Evolutionary conservation across 140 eudicot genomes (phyloP).

Genomic region (Erigeron philadelphicus): DNA sequence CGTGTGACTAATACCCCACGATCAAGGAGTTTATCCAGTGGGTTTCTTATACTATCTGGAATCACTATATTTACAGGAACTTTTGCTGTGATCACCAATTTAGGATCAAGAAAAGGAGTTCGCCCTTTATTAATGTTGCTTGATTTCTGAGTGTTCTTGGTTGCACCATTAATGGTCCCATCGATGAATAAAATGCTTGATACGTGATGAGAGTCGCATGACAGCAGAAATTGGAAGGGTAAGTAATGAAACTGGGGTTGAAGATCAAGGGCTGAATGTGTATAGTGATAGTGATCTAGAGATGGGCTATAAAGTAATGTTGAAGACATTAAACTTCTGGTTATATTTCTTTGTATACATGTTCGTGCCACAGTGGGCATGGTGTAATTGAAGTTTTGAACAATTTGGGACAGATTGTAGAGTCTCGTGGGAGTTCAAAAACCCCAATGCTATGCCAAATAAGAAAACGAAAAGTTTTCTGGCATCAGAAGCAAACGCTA

Average conservation of each 20-base stretch:
- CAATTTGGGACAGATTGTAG: constrained; percentile 83
- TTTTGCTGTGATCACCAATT: constrained; percentile 52
- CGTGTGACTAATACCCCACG: constrained; percentile 31
- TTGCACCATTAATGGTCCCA: constrained; percentile 60
- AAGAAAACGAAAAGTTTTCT: too few species aligned
- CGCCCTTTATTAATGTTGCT: constrained; percentile 26
- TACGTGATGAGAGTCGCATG: constrained; percentile 34
- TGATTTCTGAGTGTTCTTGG: constrained; percentile 45
- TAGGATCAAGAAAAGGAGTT: constrained; percentile 22
- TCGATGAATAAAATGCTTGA: constrained; percentile 45
- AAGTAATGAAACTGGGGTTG: constrained; percentile 17
- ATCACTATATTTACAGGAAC: constrained; percentile 61
- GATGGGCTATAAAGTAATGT: constrained; percentile 50
- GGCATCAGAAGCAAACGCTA: too few species aligned
- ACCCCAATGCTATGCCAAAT: too few species aligned
- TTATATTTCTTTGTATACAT: constrained; percentile 69
- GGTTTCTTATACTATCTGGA: constrained; percentile 45
- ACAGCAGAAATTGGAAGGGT: constrained; percentile 29
- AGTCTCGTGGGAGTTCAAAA: constrained; percentile 69
- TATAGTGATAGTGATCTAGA: constrained; percentile 38
- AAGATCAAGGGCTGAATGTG: constrained; percentile 24
- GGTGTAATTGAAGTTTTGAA: constrained; percentile 83
- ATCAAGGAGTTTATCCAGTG: constrained; percentile 43
- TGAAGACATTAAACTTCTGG: constrained; percentile 71
- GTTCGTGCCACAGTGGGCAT: constrained; percentile 79